Evolutionary conservation across 2,329 filamentous ascomycete genomes (phyloP).

Genomic region (Trichoderma harzianum): DNA sequence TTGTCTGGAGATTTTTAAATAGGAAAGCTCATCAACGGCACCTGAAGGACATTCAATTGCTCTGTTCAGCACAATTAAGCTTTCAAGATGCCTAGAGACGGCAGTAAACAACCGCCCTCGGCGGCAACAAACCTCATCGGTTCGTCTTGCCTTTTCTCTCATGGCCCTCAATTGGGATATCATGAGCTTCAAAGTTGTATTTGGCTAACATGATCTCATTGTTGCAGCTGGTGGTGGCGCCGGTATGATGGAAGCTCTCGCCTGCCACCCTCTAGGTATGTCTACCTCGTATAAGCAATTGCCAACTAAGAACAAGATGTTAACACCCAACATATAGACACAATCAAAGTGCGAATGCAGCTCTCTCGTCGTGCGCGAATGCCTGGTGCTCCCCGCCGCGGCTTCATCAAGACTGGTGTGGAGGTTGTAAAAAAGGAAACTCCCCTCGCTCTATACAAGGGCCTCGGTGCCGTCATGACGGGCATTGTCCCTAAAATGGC

Average conservation of each 20-base stretch:
- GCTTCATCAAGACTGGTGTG: constrained; percentile 80
- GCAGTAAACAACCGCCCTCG: constrained; percentile 71
- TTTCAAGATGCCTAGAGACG: constrained; percentile 34
- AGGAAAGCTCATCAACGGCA: background rate
- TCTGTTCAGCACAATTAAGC: background rate
- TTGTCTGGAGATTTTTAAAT: background rate
- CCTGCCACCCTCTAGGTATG: constrained; percentile 85
- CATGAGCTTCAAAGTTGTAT: constrained; percentile 13
- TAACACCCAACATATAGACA: constrained; percentile 54
- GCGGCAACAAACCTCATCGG: constrained; percentile 89
- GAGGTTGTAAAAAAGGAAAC: constrained; percentile 91
- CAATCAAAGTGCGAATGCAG: constrained; percentile 99
- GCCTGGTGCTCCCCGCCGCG: constrained; percentile 80
- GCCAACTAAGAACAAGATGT: background rate
- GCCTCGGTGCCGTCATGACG: constrained; percentile 91
- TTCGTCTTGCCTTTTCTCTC: constrained; percentile 41
- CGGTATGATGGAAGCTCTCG: constrained; percentile 98
- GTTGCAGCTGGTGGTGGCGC: constrained; percentile 82
- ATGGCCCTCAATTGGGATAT: background rate
- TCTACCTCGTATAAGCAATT: background rate
- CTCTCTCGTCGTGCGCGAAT: constrained; percentile 80
- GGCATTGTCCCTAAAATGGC: constrained; percentile 99
- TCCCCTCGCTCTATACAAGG: constrained; percentile 91
- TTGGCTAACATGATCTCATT: constrained; percentile 17
- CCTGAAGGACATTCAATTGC: background rate